Evolutionary conservation across 2,329 filamentous ascomycete genomes (phyloP), one percentile per base, ranked within the genome.

Genomic region (Alternaria gansuensis): DNA sequence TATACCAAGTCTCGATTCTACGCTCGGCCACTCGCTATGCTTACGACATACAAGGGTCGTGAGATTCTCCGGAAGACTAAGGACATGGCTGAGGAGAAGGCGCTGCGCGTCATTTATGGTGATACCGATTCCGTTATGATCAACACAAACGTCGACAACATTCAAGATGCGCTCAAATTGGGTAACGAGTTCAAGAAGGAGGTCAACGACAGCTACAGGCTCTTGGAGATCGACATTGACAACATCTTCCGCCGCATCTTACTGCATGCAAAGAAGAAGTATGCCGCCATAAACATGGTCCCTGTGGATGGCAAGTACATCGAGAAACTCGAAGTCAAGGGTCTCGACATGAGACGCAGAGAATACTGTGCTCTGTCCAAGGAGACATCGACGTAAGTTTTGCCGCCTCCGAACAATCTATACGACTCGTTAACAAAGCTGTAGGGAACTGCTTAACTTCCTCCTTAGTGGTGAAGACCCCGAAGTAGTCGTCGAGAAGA

Each of bases 41-140:
- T 99, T 76, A 98, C 93, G 3, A 99, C 95, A 0, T 96, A 89
- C 82, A 98, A 99, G 78, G 95, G 95, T 57, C 92, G 95, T 82
- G 95, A 99, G 81, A 98, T 99, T 86, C 83, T 99, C 59, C 88
- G 91, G 64, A 96, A 92, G 75, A 99, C 95, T 56, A 99, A 98
- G 78, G 93, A 96, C 53, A 86, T 99, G 62, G 95, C 95, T 9
- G 95, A 99, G 79, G 91, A 88, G 71, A 93, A 91, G 68, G 89
- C 93, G 59, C 85, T 99, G 29, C 91, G 95, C 72, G 95, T 99
- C 76, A 98, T 99, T 64, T 99, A 99, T 71, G 95, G 95, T 81
- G 95, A 99, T 79, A 99, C 95, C 11, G 95, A 99, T 79, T 99
- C 95, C 8, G 95, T 99, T 80, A 99, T 99, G 95, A 98, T 99